Conservation (phyloP, 768 basidiomycete species). For the Leccinum barrowsii region DNA sequence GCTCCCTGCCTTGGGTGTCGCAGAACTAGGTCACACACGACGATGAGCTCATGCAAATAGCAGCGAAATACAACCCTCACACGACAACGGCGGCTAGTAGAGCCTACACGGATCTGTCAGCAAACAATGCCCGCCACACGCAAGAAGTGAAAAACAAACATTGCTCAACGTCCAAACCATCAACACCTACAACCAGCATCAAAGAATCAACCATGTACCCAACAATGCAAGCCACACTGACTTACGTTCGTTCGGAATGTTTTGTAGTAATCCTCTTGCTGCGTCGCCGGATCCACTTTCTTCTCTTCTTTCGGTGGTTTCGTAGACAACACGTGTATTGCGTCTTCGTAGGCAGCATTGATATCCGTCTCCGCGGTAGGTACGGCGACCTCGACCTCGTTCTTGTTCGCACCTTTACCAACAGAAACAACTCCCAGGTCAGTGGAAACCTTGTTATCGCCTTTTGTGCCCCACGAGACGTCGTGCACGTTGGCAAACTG, state of each 20-base stretch:
- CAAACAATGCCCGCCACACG: constrained; percentile 1
- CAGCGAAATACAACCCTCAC: constrained; percentile 40
- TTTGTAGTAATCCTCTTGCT: constrained; percentile 85
- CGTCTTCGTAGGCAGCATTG: constrained; percentile 88
- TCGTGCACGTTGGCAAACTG: constrained; percentile 89
- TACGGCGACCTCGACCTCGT: constrained; percentile 82
- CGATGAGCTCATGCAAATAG: background rate
- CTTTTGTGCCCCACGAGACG: constrained; percentile 95
- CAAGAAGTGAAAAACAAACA: constrained; percentile 39
- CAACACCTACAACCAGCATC: constrained; percentile 49
- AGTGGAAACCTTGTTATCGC: constrained; percentile 80
- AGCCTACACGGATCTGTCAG: constrained; percentile 37
- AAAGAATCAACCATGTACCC: constrained; percentile 11
- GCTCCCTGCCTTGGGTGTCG: constrained; percentile 48
- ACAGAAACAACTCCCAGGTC: constrained; percentile 82
- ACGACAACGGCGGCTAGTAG: constrained; percentile 73
- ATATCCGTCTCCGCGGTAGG: constrained; percentile 88
- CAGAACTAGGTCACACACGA: constrained; percentile 20
- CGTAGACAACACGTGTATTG: constrained; percentile 72
- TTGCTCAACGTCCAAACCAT: constrained; percentile 89
- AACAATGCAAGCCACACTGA: background rate
- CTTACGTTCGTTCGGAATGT: constrained; percentile 82
- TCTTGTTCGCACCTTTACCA: constrained; percentile 53
- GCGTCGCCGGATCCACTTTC: constrained; percentile 56
- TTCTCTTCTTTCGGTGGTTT: constrained; percentile 73